Evolutionary conservation across 306 rosid species (phyloP).

Genomic region (Ziziphus jujuba): DNA sequence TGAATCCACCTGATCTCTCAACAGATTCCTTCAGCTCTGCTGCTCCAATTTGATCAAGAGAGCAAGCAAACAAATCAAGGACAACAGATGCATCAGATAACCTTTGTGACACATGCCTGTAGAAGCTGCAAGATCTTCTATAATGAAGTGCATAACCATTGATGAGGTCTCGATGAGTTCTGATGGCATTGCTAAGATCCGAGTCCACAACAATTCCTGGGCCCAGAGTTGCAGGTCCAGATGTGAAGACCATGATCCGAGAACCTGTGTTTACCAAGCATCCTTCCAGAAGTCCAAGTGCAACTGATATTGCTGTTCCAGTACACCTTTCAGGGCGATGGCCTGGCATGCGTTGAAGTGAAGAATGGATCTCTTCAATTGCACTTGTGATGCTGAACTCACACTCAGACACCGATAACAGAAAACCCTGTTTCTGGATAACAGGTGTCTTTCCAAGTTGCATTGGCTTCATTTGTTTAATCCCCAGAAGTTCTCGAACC

Average conservation of each 20-base stretch:
- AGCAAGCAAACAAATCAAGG: constrained; percentile 78
- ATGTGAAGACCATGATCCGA: constrained; percentile 80
- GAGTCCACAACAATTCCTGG: constrained; percentile 74
- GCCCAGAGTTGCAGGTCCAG: constrained; percentile 85
- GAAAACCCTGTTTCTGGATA: constrained; percentile 56
- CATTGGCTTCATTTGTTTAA: constrained; percentile 42
- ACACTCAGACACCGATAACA: constrained; percentile 75
- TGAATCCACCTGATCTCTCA: constrained; percentile 77
- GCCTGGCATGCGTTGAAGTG: constrained; percentile 20
- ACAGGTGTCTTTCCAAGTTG: constrained; percentile 51
- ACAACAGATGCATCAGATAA: constrained; percentile 56
- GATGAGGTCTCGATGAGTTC: constrained; percentile 75
- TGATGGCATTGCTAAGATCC: constrained; percentile 47
- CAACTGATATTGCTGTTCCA: constrained; percentile 78
- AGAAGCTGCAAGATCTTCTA: constrained; percentile 57
- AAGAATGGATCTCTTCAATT: constrained; percentile 70
- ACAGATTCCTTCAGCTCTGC: constrained; percentile 68
- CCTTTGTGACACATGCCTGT: constrained; percentile 49
- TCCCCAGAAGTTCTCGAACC: constrained; percentile 57
- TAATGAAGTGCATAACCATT: constrained; percentile 52
- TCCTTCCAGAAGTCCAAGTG: constrained; percentile 78
- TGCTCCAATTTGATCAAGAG: constrained; percentile 88
- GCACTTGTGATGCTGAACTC: constrained; percentile 70
- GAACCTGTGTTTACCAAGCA: constrained; percentile 63
- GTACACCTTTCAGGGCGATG: constrained; percentile 71